These are phyloP conservation scores for Colletotrichum magnum DNA, from an alignment of 2,329 filamentous ascomycete species.

Conservation along the genomic window DNA sequence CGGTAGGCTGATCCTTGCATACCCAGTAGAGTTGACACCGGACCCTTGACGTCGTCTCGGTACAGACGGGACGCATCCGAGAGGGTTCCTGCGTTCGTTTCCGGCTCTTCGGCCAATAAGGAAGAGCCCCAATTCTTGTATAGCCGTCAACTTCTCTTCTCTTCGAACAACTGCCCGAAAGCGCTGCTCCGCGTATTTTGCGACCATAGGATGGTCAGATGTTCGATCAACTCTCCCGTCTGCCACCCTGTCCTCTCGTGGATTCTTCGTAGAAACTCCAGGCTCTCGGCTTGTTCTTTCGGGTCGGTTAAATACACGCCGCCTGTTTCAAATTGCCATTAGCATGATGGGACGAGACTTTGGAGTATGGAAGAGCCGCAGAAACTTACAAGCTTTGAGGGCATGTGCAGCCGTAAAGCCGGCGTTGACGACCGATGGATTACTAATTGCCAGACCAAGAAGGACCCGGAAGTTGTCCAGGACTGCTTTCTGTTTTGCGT, in stretches of 20 bases:
- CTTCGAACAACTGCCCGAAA: constrained; percentile 14
- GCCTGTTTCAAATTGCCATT: neutral
- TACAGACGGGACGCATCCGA: no score
- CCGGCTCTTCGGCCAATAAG: no score
- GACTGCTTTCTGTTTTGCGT: constrained; percentile 41
- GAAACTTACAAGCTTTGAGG: constrained; percentile 44
- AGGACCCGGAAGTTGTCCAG: constrained; percentile 44
- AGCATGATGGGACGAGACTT: neutral
- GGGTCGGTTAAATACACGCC: constrained; percentile 17
- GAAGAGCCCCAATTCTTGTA: neutral
- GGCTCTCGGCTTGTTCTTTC: constrained; percentile 22
- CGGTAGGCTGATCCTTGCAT: no score
- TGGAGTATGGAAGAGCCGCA: no score
- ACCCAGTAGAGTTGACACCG: no score
- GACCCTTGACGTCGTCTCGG: no score
- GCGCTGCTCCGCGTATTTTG: constrained; percentile 10
- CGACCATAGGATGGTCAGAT: constrained; percentile 11
- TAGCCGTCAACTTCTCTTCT: neutral
- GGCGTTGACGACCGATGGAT: constrained; percentile 44
- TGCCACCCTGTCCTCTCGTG: constrained; percentile 24
- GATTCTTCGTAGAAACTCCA: neutral
- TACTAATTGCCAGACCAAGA: constrained; percentile 47
- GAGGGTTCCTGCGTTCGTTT: no score
- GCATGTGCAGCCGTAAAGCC: constrained; percentile 47
- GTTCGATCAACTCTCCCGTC: constrained; percentile 21